Evolutionary conservation across 2,329 filamentous ascomycete species (phyloP), one percentile per base, ranked within the genome.

Genomic region (Parascedosporium putredinis): DNA sequence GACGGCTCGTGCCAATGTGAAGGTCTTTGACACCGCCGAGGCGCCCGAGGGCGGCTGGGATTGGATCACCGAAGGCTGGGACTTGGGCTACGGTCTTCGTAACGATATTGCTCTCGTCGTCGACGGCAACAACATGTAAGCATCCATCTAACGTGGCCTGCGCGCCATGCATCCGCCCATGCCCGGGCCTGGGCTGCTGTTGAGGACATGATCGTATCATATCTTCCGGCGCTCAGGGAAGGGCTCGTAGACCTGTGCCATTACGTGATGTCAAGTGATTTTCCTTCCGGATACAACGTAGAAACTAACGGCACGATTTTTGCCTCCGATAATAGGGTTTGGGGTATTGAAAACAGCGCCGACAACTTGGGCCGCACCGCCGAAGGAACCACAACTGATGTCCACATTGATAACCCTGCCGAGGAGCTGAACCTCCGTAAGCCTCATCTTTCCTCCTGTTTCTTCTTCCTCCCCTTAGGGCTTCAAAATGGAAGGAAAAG

Each of bases 361-460:
- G 78, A 84, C 58, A 65, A 82, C 50, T 70, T 83, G 44, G 61
- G 64, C 20, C 68, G 65, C 24, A 64, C 59, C 4, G 58, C 77
- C 25, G 67, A 72, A 50, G 72, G 72, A 42, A 57, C 69, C 24
- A 55, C 56, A 4, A 56, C 55, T 5, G 75, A 78, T 48, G 74
- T 82, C 49, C 75, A 79, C 56, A 65, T 72, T 42, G 69, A 82
- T 59, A 84, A 84, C 57, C 81, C 81, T 1, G 78, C 75, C 3
- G 81, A 84, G 57, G 78, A 84, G 62, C 62, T 84, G 56, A 84
- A 84, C 62, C 83, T 76, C 62, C 70, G 79, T 63, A 56, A 55
- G 60, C 53, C 6, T 5, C 14, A 25, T 16, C 42, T 22, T 27
- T 10, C 31, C 50, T 24, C 18, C 40, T 24, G 12, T 22, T 29